Evolutionary conservation across 129 eudicot species (phyloP), one percentile per base, ranked within the genome.

Genomic region (Saussurea involucrata): DNA sequence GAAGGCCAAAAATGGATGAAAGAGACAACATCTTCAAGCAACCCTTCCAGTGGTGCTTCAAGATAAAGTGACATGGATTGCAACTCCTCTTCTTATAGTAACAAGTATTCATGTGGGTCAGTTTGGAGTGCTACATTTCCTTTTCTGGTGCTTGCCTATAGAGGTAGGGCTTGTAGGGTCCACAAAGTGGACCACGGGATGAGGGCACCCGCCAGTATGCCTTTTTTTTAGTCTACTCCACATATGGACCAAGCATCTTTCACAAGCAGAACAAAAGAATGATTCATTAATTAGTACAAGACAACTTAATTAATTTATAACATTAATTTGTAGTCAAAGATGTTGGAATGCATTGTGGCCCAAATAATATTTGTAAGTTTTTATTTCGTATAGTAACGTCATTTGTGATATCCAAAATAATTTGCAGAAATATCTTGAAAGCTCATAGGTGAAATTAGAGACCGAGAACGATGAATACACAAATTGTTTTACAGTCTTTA

Each of bases 1-100:
- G 83, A 27, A 75, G 89, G 86, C 29, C 75, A 82, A 31, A 63
- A 29, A 57, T 86, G 89, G 89, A 82, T 86, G 89, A 81, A 79
- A 66, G 78, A 75, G 15, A 82, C 80, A 5, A 37, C 89, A n/a
- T 64, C 78, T 9, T 86, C 89, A 25, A 75, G 84, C 58, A 4
- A 9, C 66, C 17, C 42, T 77, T 40, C n/a, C 28, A 17, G 68
- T 77, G 2, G 74, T 77, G 33, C 65, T 77, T 67, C 12, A 31
- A 18, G 55, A 46, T n/a, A 46, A 77, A 67, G 70, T 36, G 9
- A 10, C 69, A 7, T 68, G 63, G 74, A 29, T 77, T 40, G 63
- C 64, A 28, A 32, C 22, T 37, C 80, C 80, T 4, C 37, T 76
- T 34, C 9, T 66, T 17, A 18, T 40, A 66, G 28, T 70, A 15